phyloP scores from a whole-genome alignment of 371 early-diverging fungal genomes.

The Mucor racemosus region DNA sequence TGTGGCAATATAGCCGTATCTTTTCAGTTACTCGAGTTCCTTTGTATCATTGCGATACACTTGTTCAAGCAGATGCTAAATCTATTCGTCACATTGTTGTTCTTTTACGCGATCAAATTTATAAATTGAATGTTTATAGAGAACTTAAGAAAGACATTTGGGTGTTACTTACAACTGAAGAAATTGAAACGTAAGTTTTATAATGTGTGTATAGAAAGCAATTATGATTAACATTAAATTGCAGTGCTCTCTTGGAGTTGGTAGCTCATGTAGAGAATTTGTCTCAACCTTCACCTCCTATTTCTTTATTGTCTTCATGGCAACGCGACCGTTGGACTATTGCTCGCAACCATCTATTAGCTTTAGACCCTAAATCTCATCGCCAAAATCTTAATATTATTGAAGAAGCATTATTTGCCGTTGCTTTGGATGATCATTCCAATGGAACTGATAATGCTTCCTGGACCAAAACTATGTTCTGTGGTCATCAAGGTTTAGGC shows the following conservation, averaged over 20 bases:
- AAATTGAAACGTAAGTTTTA: constrained; percentile 70
- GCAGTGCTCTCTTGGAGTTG: constrained; percentile 35
- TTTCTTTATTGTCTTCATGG: constrained; percentile 83
- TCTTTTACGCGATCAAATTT: constrained; percentile 79
- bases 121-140: constrained; percentile 67
- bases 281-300: constrained; percentile 51
- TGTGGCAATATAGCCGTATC: constrained; percentile 84
- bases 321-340: constrained; percentile 86
- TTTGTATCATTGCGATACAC: constrained; percentile 66
- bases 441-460: constrained; percentile 35
- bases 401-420: constrained; percentile 73
- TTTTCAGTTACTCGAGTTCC: constrained; percentile 87
- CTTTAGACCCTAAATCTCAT: constrained; percentile 52
- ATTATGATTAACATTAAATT: background rate
- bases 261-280: constrained; percentile 51
- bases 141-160: constrained; percentile 43
- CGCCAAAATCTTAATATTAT: constrained; percentile 56
- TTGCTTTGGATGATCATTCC: constrained; percentile 76
- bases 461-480: constrained; percentile 39
- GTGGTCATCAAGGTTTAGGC: constrained; percentile 36
- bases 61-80: constrained; percentile 56
- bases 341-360: constrained; percentile 63
- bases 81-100: constrained; percentile 73
- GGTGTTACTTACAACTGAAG: constrained; percentile 60
- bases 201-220: background rate